Evolutionary conservation across 1,284 basidiomycete species (phyloP), one percentile per base, ranked within the genome.

Genomic region (Ceratobasidium sp.): DNA sequence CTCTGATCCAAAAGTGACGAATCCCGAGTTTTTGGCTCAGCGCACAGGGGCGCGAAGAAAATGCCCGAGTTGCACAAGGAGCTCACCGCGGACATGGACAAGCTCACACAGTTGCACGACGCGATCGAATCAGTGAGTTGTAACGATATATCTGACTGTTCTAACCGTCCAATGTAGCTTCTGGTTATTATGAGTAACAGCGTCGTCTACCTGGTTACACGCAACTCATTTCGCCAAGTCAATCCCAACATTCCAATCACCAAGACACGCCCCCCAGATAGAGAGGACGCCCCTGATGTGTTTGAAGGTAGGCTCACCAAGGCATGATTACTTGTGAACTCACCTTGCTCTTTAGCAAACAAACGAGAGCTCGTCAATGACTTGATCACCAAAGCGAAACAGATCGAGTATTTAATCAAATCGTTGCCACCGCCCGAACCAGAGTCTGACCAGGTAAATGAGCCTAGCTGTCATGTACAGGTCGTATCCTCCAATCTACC

Each of bases 81-180:
- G 57, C 68, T 70, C 35, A 69, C 70, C 38, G 58, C 47, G 55
- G 68, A 73, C 55, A 93, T 93, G 91, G 91, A 93, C 82, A 87
- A 90, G 79, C 91, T 93, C 78, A 92, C 91, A 34, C 91, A 93
- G 78, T 86, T 93, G 73, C 90, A 92, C 81, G 90, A 92, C 85
- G 91, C 91, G 79, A 91, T 92, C 71, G 91, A 92, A 80, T 86
- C 89, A 81, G 89, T 88, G 71, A 62, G 82, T 75, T 45, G 55
- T n/a, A 42, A 45, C 17, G 27, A 3, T 15, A 20, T 50, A 20
- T 47, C 15, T 38, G 27, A 29, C 22, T 13, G 25, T n/a, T 43
- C 49, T 62, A 42, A 69, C 49, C 22, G 7, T 45, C 13, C 10
- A 27, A 27, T 42, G 27, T 71, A 92, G 89, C 85, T 93, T 75